phyloP scores from a whole-genome alignment of 1,139 yeast species.

The Candida neerlandica region DNA sequence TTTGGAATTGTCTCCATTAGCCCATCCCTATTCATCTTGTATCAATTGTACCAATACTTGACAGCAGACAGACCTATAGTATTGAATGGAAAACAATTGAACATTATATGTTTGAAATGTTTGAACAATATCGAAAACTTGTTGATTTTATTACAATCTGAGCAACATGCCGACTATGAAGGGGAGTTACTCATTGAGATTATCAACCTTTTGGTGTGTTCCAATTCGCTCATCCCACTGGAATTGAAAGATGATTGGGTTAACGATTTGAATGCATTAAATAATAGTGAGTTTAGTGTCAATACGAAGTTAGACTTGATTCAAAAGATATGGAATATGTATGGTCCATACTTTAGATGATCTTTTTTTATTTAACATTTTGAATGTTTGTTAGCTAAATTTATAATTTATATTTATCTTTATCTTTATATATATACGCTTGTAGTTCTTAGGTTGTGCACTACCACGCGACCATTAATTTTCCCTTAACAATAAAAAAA shows the following conservation, averaged over 20 bases:
- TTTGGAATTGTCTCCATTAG: conserved; percentile 89
- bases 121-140: conserved; percentile 63
- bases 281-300: conserved; percentile 28
- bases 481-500: not conserved
- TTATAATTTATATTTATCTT: not conserved
- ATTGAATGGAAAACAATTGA: conserved; percentile 42
- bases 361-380: too few species aligned
- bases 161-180: conserved; percentile 36
- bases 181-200: conserved; percentile 63
- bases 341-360: conserved; percentile 42
- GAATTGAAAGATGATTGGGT: conserved; percentile 52
- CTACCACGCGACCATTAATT: conserved; percentile 2
- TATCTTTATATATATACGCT: too few species aligned
- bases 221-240: conserved; percentile 50
- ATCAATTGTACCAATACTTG: conserved; percentile 35
- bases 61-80: conserved; percentile 39
- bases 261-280: conserved; percentile 57
- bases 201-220: conserved; percentile 52
- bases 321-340: conserved; percentile 58
- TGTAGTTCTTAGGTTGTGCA: not conserved
- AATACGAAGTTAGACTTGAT: conserved; percentile 46
- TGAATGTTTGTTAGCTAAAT: not conserved
- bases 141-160: conserved; percentile 28
- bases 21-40: conserved; percentile 69
- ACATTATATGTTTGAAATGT: conserved; percentile 49